Percentiles rank a stretch among this genome's conserved stretches.
Conservation (phyloP, 2,329 filamentous ascomycete genomes). For the Diaporthe destruens region DNA sequence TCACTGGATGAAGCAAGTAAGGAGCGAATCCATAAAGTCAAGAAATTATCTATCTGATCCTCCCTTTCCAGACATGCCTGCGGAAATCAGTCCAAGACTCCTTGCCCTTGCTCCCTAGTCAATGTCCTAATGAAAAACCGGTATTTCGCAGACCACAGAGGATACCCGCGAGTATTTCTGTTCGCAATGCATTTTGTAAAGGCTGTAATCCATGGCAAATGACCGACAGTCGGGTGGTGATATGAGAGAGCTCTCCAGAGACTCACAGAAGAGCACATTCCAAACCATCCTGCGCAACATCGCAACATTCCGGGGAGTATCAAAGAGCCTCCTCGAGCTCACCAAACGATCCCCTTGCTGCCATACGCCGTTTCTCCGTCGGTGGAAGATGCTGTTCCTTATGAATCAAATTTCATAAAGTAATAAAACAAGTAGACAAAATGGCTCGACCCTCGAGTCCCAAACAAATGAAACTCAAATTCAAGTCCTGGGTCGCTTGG, state of each 20-base stretch:
- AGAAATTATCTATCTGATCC: constrained; percentile 41
- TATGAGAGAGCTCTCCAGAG: constrained; percentile 26
- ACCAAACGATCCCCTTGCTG: neutral
- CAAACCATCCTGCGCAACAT: constrained; percentile 26
- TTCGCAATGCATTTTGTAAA: constrained; percentile 37
- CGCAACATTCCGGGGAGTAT: neutral
- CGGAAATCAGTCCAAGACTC: constrained; percentile 41
- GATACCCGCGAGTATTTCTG: constrained; percentile 35
- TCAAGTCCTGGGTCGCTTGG: constrained; percentile 55
- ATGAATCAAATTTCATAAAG: constrained; percentile 18
- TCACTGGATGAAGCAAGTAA: neutral
- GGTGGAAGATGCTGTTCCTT: constrained; percentile 16
- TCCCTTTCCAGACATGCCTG: constrained; percentile 41
- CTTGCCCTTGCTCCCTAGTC: constrained; percentile 38
- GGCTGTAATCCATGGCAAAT: constrained; percentile 35
- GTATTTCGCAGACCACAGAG: constrained; percentile 32
- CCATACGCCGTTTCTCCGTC: constrained; percentile 3
- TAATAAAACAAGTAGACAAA: constrained; percentile 20
- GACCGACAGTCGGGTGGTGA: constrained; percentile 31
- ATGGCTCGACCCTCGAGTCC: constrained; percentile 13
- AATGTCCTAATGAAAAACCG: constrained; percentile 36
- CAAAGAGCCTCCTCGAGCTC: constrained; percentile 8
- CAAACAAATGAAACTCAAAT: neutral
- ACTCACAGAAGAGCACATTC: constrained; percentile 19
- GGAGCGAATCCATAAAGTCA: neutral